Conservation (phyloP, 2,329 filamentous ascomycete genomes). For the Paracorniculantispora psalliotae region DNA sequence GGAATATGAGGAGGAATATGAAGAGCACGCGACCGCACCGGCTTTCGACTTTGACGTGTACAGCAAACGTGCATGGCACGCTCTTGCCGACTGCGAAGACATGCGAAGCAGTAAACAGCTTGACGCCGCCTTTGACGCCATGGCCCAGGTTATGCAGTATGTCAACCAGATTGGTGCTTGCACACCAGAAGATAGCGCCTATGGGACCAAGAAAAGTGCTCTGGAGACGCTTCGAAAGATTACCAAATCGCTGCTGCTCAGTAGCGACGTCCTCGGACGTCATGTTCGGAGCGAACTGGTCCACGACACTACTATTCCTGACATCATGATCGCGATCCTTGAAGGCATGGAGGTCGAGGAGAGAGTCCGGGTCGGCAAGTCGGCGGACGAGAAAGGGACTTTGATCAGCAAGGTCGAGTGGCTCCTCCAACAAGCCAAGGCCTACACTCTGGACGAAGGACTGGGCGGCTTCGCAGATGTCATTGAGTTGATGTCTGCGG, state of each 20-base stretch:
- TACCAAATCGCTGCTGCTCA: neutral
- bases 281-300: neutral
- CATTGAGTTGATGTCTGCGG: neutral
- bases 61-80: neutral
- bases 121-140: neutral
- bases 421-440: neutral
- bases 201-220: neutral
- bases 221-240: neutral
- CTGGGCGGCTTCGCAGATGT: neutral
- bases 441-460: neutral
- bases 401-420: neutral
- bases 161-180: neutral
- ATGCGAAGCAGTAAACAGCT: neutral
- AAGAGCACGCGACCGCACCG: neutral
- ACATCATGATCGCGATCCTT: neutral
- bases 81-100: neutral
- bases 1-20: too few species aligned
- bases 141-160: neutral
- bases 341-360: neutral
- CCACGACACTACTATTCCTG: neutral
- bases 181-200: neutral
- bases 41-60: neutral
- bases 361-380: neutral
- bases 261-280: neutral
- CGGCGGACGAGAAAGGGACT: neutral